Evolutionary conservation across 192 early-diverging fungal species (phyloP).

Genomic region (Podila verticillata): DNA sequence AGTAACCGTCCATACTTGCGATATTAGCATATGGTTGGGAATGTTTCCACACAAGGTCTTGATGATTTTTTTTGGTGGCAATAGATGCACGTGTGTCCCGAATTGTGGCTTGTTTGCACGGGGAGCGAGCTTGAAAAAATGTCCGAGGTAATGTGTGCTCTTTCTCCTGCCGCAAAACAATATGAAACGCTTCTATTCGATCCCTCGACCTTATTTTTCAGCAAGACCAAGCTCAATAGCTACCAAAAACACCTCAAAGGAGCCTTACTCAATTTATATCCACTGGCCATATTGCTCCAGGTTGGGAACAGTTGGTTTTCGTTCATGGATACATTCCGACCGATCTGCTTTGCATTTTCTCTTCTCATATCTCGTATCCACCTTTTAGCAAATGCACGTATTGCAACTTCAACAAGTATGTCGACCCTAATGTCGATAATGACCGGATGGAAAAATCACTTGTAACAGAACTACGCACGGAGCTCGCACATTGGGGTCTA

Average conservation of each 20-base stretch:
- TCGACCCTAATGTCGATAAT: conserved; percentile 56
- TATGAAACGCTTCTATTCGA: neutral
- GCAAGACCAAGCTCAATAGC: neutral
- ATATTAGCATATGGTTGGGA: no score
- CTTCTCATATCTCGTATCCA: neutral
- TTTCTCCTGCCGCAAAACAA: neutral
- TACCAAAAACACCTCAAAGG: neutral
- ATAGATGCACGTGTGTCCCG: no score
- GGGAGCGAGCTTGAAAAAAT: no score
- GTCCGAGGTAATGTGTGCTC: no score
- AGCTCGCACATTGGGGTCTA: conserved; percentile 40
- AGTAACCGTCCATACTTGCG: no score
- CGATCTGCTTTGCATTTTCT: neutral
- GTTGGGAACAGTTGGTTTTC: conserved; percentile 10
- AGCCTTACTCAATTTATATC: conserved; percentile 61
- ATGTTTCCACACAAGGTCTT: no score
- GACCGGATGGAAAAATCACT: conserved; percentile 54
- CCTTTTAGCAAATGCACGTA: conserved; percentile 59
- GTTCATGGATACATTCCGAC: neutral
- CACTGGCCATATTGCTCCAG: conserved; percentile 70
- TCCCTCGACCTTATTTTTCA: neutral
- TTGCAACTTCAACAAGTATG: conserved; percentile 69
- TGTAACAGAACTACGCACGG: conserved; percentile 49
- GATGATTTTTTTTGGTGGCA: no score
- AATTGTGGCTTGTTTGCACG: no score